Evolutionary conservation across 1,139 yeast species (phyloP).

Genomic region (Kurtzmaniella natalensis): DNA sequence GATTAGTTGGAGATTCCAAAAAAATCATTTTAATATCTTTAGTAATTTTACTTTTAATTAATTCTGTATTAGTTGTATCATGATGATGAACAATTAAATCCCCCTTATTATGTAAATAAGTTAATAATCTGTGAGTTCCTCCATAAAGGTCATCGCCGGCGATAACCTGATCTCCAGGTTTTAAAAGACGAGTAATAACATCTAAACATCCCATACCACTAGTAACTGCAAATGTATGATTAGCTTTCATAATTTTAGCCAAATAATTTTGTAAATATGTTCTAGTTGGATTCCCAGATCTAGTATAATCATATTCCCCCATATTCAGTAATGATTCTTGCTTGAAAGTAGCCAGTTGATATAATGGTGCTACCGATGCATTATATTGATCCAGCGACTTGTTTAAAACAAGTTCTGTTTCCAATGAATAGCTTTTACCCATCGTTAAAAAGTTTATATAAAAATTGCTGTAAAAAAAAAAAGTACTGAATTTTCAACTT

Average conservation of each 20-base stretch:
- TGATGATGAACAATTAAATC: conserved; percentile 68
- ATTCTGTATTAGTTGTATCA: conserved; percentile 72
- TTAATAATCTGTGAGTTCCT: conserved; percentile 82
- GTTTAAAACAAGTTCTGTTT: conserved; percentile 71
- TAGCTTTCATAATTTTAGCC: conserved; percentile 71
- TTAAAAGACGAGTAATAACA: conserved; percentile 67
- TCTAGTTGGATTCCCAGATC: conserved; percentile 95
- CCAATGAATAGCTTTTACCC: conserved; percentile 41
- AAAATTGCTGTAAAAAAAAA: no score
- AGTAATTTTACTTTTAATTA: conserved; percentile 51
- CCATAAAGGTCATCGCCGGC: conserved; percentile 95
- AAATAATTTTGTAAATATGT: conserved; percentile 73
- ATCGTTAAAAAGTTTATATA: not conserved
- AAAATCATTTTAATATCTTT: conserved; percentile 66
- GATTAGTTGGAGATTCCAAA: conserved; percentile 89
- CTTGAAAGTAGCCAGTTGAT: conserved; percentile 91
- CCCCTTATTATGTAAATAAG: conserved; percentile 64
- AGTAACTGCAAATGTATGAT: conserved; percentile 73
- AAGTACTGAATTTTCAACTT: no score
- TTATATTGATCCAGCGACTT: conserved; percentile 69
- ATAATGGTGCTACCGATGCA: conserved; percentile 83
- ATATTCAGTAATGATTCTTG: conserved; percentile 69
- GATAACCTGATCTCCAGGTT: conserved; percentile 78
- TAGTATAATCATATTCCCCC: conserved; percentile 87
- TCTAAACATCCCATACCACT: conserved; percentile 93